Base-by-base conservation (phyloP, 768 basidiomycete genomes). In the Boletus pseudo-olivaceus region DNA sequence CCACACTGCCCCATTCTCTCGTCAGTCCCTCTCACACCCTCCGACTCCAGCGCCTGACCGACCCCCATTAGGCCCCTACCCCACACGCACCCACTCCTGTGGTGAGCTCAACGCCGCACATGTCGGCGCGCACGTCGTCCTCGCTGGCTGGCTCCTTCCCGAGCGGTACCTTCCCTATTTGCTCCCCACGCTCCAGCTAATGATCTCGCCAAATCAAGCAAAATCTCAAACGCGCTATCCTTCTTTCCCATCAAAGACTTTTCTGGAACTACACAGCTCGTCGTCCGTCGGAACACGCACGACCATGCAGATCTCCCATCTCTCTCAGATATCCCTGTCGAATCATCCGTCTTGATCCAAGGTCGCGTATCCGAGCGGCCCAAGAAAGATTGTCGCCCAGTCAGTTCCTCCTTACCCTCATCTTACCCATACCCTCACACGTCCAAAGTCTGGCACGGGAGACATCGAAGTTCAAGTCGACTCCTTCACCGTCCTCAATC, bases 221-320 rank as follows among this genome's bases (percentile, higher is more conserved):
- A 86, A 70, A 77, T 85, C 17, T 77, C 76, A 51, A 85, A 83
- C 70, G 72, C 71, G 47, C 73, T 93, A 62, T 89, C 89, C 53
- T 98, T 98, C 76, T 92, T 88, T 74, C 86, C 85, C 32, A 80
- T 97, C 67, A 88, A 83, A 64, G 93, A 95, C 71, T 78, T 85
- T 40, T 78, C 79, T 59, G 90, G 90, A 34, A 82, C 78, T 0
- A 82, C 87, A 3, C 94, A 98, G 71, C 84, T 98, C 55, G 79
- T 92, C 66, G 78, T 83, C 41, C 72, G 81, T 66, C 79, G 82
- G 60, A 64, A 74, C 57, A 59, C 70, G 7, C 58, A 23, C 49
- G 33, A 57, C 47, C 48, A n/a, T 7, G 2, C 37, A 43, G 34
- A 66, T 54, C 68, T 80, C 47, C 66, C 75, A 23, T 57, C 69